Base-by-base conservation (phyloP, 1,139 yeast genomes). In the Suhomyces coccinellae region DNA sequence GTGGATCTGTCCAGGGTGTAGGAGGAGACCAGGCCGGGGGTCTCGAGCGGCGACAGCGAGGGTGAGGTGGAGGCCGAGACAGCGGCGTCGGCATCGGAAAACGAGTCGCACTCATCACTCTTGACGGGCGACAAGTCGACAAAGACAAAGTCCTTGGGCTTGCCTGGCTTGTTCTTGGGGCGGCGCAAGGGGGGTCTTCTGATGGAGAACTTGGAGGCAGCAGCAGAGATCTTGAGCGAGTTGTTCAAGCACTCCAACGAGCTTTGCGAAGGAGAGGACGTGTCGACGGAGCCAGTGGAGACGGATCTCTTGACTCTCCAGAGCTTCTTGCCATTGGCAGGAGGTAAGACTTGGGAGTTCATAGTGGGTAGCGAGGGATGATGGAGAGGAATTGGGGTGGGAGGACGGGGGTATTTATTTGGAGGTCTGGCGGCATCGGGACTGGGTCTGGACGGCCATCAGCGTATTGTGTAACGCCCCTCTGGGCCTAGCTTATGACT, bases 51-150 rank as follows among this genome's bases (percentile, higher is more conserved):
- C 15, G 53, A 45, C 12, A 39, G 42, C 2, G 43, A 33, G 5
- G 52, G 49, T 15, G 52, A 41, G 13, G 45, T 32, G n/a, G 29
- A 16, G 13, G 48, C 33, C 16, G 46, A 35, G 9, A 37, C 22
- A 26, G 34, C 28, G 4, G 35, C 36, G 16, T 38, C 45, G 24
- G 46, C 41, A 8, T 30, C 48, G 12, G 43, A 40, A 22, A 43
- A 42, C 10, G 41, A 48, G 28, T 51, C 59, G 11, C 45, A 50
- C 15, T 62, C 66, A 16, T 60, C 70, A 36, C 53, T 63, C 62
- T 76, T 76, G 36, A 71, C 72, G 17, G 83, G 83, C 15, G 80
- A 75, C 50, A 78, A 66, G 55, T 78, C 82, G 36, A 78, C 82
- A 56, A 78, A 78, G 15, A 78, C 81, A 52, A 76, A 78, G 55